phyloP scores from a whole-genome alignment of 306 rosid genomes.

The Herpetospermum pedunculosum region DNA sequence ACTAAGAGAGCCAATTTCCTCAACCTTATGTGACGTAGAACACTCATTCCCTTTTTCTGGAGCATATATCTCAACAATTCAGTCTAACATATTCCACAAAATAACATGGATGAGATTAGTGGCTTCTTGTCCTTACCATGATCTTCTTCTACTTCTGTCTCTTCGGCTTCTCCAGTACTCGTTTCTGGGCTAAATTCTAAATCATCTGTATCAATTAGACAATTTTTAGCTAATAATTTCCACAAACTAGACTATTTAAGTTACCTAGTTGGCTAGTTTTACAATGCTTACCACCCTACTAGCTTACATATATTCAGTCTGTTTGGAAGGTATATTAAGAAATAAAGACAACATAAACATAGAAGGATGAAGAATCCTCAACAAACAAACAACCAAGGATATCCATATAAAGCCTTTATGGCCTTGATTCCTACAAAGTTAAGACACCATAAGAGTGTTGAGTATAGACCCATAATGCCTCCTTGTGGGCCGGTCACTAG shows the following conservation, averaged over 20 bases:
- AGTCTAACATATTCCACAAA: slow-evolving; percentile 12
- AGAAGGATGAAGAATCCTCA: background rate
- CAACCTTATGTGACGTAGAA: slow-evolving; percentile 19
- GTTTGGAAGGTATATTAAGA: background rate
- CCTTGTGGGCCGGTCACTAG: too few relatives aligned
- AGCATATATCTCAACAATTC: slow-evolving; percentile 11
- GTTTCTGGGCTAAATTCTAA: slow-evolving; percentile 28
- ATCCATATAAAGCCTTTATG: background rate
- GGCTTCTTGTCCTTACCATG: slow-evolving; percentile 13
- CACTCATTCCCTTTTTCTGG: slow-evolving; percentile 37
- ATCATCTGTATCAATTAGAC: slow-evolving; percentile 16
- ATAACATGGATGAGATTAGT: slow-evolving; percentile 13
- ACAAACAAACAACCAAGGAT: background rate
- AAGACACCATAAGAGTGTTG: background rate
- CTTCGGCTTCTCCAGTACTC: slow-evolving; percentile 11
- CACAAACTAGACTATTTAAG: background rate
- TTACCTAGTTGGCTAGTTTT: background rate
- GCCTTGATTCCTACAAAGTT: background rate
- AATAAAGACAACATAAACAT: background rate
- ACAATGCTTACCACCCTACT: background rate
- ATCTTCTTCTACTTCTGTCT: background rate
- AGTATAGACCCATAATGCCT: background rate
- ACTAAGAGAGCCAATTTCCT: slow-evolving; percentile 20
- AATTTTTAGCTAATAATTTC: background rate
- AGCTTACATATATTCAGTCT: background rate